Percentiles rank a stretch among this genome's conserved stretches.
phyloP scores from a whole-genome alignment of 495 filamentous ascomycete species.

The Peziza echinospora region DNA sequence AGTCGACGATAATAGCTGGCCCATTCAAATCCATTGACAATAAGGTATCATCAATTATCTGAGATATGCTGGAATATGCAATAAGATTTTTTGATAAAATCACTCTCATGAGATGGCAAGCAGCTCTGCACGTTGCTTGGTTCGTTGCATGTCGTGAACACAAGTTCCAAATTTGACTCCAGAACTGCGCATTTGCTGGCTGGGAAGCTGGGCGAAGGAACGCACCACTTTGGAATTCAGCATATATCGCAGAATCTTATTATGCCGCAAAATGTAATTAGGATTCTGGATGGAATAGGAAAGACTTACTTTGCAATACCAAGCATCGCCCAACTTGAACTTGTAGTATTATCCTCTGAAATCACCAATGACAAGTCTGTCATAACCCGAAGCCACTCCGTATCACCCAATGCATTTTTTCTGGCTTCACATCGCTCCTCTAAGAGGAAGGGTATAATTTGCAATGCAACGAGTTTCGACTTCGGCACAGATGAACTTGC shows the following conservation, averaged over 20 bases:
- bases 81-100: constrained; percentile 43
- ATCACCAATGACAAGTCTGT: constrained; percentile 19
- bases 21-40: constrained; percentile 58
- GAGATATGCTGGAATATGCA: constrained; percentile 36
- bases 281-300: constrained; percentile 13
- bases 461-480: constrained; percentile 42
- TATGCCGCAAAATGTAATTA: too few relatives aligned
- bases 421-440: constrained; percentile 3
- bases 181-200: constrained; percentile 21
- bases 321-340: constrained; percentile 34
- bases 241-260: too few relatives aligned
- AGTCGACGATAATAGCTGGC: constrained; percentile 57
- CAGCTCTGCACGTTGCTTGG: constrained; percentile 48
- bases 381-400: not conserved
- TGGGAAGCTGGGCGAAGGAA: constrained; percentile 22
- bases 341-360: constrained; percentile 21
- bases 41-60: constrained; percentile 45
- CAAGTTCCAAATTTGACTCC: constrained; percentile 58
- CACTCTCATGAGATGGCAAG: constrained; percentile 51
- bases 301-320: constrained; percentile 34
- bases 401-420: not conserved
- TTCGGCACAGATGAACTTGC: constrained; percentile 29
- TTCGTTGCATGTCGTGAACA: constrained; percentile 48
- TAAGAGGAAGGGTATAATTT: constrained; percentile 52
- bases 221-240: constrained; percentile 25